phyloP scores from a whole-genome alignment of 2,329 filamentous ascomycete genomes.

The Hypocreales sp. region DNA sequence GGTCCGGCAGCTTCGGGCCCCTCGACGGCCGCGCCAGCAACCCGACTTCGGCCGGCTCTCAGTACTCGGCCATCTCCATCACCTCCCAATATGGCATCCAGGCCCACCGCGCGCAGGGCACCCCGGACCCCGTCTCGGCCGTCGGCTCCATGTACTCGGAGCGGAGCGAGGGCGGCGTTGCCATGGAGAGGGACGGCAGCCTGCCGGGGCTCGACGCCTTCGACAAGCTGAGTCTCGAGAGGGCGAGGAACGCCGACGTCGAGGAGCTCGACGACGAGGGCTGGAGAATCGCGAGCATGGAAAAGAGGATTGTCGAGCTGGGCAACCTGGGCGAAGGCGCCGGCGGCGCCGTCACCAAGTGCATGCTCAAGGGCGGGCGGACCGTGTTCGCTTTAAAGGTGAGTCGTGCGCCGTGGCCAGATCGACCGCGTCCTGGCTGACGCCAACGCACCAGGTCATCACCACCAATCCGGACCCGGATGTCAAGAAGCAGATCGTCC shows the following conservation, averaged over 20 bases:
- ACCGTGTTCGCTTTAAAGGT: slow-evolving; percentile 96
- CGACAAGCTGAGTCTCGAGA: slow-evolving; percentile 68
- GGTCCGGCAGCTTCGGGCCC: slow-evolving; percentile 70
- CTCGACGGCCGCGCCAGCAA: slow-evolving; percentile 64
- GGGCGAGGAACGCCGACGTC: slow-evolving; percentile 71
- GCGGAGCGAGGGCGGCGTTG: slow-evolving; percentile 54
- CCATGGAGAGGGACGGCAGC: slow-evolving; percentile 74
- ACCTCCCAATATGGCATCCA: slow-evolving; percentile 57
- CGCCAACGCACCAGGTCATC: slow-evolving; percentile 89
- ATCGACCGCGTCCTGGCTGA: no score
- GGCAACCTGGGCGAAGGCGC: slow-evolving; percentile 89
- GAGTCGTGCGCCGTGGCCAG: slow-evolving; percentile 6
- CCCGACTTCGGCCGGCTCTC: slow-evolving; percentile 74
- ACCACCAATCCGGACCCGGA: slow-evolving; percentile 96
- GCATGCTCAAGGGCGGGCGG: slow-evolving; percentile 78
- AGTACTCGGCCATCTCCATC: slow-evolving; percentile 72
- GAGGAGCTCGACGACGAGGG: slow-evolving; percentile 91
- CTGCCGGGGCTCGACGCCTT: slow-evolving; percentile 63
- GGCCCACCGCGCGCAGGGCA: slow-evolving; percentile 46
- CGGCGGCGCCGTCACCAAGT: slow-evolving; percentile 86
- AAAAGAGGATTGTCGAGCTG: slow-evolving; percentile 75
- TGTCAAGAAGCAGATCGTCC: slow-evolving; percentile 95
- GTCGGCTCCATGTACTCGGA: slow-evolving; percentile 78
- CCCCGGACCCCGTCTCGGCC: slow-evolving; percentile 74
- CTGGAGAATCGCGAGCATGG: slow-evolving; percentile 84